Base-by-base conservation (phyloP, 1,284 basidiomycete species). In the Malassezia sympodialis region DNA sequence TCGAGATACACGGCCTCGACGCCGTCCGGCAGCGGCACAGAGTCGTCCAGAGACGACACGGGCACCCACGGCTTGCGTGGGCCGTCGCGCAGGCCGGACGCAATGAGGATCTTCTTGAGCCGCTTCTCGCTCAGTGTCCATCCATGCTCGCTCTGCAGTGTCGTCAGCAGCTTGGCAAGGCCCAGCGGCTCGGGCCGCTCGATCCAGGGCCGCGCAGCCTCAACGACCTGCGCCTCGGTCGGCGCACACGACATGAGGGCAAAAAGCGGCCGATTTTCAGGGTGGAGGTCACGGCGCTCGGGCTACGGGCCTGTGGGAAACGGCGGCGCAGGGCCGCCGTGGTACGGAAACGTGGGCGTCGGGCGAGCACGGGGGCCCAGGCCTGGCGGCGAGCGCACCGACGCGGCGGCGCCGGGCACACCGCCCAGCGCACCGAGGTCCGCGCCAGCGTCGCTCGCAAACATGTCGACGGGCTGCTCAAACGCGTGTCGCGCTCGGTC, bases 1-100 rank as follows among this genome's bases (percentile, higher is more conserved):
- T 82, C 79, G 68, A 88, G 89, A 76, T 83, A 81, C 66, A 79
- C 80, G 2, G 86, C 84, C 50, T 81, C 78, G 11, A 87, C 80
- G 14, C 64, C 64, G 2, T 56, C 1, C 0, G 68, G 67, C 10
- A 69, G 40, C 12, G 47, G 2, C n/a, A 71, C 32, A 19, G 26
- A 11, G 8, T 53, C 2, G 50, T 71, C 69, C 56, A 69, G 59
- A 19, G 37, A 52, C 2, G 69, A 71, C 19, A 58, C 56, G 14
- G 67, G 67, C 10, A 69, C 48, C 0, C 44, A 26, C 23, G 34
- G 40, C 11, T 42, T 17, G 21, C 10, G 23, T 28, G 46, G 28
- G 2, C 17, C 35, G 15, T 39, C 14, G 19, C 56, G 19, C 19
- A 68, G 49, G 19, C 32, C 35, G 50, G 57, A 30, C 27, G 53